Evolutionary conservation across 2,329 filamentous ascomycete species (phyloP).

Genomic region (Westerdykella aurantiaca): DNA sequence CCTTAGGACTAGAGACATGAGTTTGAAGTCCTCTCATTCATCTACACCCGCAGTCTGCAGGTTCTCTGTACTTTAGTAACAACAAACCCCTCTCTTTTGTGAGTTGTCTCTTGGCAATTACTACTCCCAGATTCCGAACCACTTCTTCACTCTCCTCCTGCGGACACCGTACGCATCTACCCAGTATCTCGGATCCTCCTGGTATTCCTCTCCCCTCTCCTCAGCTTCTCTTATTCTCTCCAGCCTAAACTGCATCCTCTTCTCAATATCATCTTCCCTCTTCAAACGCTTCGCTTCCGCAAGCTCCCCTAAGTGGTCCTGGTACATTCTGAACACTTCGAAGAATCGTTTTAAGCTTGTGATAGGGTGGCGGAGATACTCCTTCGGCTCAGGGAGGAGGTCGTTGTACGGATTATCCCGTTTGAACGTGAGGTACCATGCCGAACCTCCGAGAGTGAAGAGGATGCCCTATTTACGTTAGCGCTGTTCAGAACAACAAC

Average conservation of each 20-base stretch:
- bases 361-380: slow-evolving; percentile 65
- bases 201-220: slow-evolving; percentile 31
- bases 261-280: slow-evolving; percentile 78
- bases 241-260: slow-evolving; percentile 77
- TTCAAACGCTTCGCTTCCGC: slow-evolving; percentile 66
- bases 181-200: slow-evolving; percentile 35
- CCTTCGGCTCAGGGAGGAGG: slow-evolving; percentile 65
- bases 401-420: slow-evolving; percentile 72
- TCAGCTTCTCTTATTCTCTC: slow-evolving; percentile 35
- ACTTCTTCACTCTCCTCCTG: slow-evolving; percentile 65
- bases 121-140: slow-evolving; percentile 68
- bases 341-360: slow-evolving; percentile 59
- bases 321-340: slow-evolving; percentile 71
- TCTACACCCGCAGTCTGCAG: too few relatives aligned
- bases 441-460: slow-evolving; percentile 61
- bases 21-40: too few relatives aligned
- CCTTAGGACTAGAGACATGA: too few relatives aligned
- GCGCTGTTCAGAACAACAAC: not conserved
- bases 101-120: too few relatives aligned
- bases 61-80: too few relatives aligned
- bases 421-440: slow-evolving; percentile 73
- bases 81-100: too few relatives aligned
- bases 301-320: slow-evolving; percentile 62
- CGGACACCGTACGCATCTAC: slow-evolving; percentile 38
- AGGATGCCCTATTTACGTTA: slow-evolving; percentile 54